phyloP scores from a whole-genome alignment of 441 rosid genomes.

The Pelargonium cotyledonis region DNA sequence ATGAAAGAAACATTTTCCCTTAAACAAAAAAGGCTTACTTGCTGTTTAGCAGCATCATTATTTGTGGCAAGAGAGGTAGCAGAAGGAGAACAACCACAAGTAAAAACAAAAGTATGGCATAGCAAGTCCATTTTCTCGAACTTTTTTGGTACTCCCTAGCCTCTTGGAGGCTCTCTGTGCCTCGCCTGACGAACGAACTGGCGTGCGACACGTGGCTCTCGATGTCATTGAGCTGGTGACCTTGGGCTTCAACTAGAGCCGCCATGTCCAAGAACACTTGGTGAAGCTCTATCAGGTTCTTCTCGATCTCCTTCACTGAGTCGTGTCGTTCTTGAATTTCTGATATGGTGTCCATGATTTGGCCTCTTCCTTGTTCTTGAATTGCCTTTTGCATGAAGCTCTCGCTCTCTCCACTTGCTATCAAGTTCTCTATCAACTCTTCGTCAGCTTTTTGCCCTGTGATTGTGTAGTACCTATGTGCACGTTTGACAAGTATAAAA shows the following conservation, averaged over 20 bases:
- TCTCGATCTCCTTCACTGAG: constrained; percentile 87
- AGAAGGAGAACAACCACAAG: constrained; percentile 38
- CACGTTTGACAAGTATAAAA: too few species aligned
- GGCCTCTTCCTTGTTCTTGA: constrained; percentile 85
- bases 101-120: constrained; percentile 44
- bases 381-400: constrained; percentile 80
- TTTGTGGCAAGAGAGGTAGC: constrained; percentile 39
- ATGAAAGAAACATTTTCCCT: too few species aligned
- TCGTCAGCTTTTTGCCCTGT: constrained; percentile 71
- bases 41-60: not conserved
- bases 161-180: constrained; percentile 63
- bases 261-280: constrained; percentile 95
- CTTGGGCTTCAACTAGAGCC: constrained; percentile 77
- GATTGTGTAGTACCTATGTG: constrained; percentile 47
- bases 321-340: constrained; percentile 93
- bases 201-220: constrained; percentile 88
- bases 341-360: constrained; percentile 64
- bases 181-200: constrained; percentile 75
- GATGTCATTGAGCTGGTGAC: constrained; percentile 76
- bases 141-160: constrained; percentile 71
- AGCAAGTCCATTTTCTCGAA: constrained; percentile 79
- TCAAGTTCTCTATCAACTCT: constrained; percentile 63
- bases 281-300: constrained; percentile 67
- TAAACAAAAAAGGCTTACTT: too few species aligned
- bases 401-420: constrained; percentile 85